Conservation (phyloP, 2,329 filamentous ascomycete genomes). For the Setomelanomma holmii region DNA sequence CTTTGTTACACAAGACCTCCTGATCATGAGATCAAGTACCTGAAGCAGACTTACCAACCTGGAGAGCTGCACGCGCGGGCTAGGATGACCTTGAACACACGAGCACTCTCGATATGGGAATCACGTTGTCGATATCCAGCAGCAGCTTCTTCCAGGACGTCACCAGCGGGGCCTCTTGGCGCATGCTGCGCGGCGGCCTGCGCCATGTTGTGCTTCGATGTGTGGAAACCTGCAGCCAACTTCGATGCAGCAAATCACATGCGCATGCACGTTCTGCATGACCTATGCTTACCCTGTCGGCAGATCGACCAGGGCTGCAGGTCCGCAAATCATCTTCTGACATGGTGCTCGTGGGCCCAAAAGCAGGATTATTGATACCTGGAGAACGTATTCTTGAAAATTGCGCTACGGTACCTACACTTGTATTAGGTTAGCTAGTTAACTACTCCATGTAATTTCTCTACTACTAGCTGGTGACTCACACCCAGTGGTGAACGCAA, state of each 20-base stretch:
- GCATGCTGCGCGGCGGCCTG: constrained; percentile 13
- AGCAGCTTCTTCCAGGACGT: constrained; percentile 6
- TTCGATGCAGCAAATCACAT: constrained; percentile 37
- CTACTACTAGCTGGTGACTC: constrained; percentile 14
- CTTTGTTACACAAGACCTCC: neutral
- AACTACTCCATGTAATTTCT: constrained; percentile 1
- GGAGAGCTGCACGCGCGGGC: neutral
- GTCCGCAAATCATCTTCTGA: constrained; percentile 29
- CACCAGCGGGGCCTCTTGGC: constrained; percentile 8
- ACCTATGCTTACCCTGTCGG: constrained; percentile 22
- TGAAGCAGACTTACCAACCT: neutral
- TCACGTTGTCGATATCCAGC: neutral
- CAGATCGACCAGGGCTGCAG: constrained; percentile 29
- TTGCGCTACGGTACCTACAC: neutral
- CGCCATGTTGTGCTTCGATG: constrained; percentile 19
- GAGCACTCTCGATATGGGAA: neutral
- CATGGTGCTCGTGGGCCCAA: constrained; percentile 11
- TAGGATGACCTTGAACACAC: neutral
- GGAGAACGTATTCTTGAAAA: neutral
- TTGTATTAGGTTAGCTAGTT: neutral
- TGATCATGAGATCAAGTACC: constrained; percentile 5
- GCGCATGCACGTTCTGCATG: constrained; percentile 23
- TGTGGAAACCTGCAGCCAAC: constrained; percentile 27
- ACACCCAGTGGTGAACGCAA: constrained; percentile 21
- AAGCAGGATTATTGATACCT: neutral